Evolutionary conservation across 257 asterid genomes (phyloP).

Genomic region (Apocynum venetum): DNA sequence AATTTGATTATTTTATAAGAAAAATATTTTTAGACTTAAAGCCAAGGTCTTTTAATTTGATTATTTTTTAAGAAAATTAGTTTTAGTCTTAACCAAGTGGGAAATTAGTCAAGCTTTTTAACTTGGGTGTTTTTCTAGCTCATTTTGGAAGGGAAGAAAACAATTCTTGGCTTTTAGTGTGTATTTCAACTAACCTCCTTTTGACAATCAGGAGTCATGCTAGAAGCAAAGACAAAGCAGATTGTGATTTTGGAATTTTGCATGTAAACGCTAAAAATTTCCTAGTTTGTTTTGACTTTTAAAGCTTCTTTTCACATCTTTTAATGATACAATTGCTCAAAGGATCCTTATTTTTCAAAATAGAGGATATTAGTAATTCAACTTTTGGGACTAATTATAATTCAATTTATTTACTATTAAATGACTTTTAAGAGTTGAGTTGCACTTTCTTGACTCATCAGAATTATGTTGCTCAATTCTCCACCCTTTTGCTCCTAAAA

Average conservation of each 20-base stretch:
- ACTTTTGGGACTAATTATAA: neutral
- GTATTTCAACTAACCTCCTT: neutral
- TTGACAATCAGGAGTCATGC: neutral
- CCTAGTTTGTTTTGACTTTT: neutral
- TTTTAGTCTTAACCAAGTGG: neutral
- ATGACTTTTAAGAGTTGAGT: neutral
- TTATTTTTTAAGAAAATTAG: neutral
- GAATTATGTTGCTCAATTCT: too few relatives aligned
- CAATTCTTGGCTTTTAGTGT: conserved; percentile 1
- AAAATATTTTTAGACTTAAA: neutral
- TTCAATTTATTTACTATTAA: neutral
- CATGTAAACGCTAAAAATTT: neutral
- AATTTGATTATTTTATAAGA: neutral
- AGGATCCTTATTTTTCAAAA: too few relatives aligned
- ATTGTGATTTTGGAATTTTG: neutral
- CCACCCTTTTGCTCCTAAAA: neutral
- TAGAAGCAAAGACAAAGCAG: neutral
- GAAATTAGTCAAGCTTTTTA: neutral
- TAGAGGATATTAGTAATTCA: neutral
- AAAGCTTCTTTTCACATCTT: neutral
- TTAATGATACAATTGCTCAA: neutral
- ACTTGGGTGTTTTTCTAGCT: neutral
- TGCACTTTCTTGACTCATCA: neutral
- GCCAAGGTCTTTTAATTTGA: neutral
- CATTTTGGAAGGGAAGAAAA: neutral